Base-by-base conservation (phyloP, 2,329 filamentous ascomycete species). In the Lecanosticta acicola region DNA sequence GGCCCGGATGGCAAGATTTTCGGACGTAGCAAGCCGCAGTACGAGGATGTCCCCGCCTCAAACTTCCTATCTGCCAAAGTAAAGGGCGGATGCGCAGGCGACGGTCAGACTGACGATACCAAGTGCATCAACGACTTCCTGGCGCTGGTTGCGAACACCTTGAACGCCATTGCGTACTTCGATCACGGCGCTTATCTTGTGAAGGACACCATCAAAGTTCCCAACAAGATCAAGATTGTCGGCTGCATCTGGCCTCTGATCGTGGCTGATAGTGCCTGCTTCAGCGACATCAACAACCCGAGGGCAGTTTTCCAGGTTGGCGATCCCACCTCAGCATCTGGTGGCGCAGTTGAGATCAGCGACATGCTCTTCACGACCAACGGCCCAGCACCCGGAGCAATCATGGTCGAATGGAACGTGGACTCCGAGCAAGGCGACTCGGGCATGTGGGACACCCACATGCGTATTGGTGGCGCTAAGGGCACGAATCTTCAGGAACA, bases 401-500 rank as follows among this genome's bases (percentile, higher is more conserved):
- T 95, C 61, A 78, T 96, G 63, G 81, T 96, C 71, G 79, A 96
- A 66, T 96, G 88, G 85, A 96, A 96, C 69, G 73, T 95, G 34
- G 80, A 80, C 35, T 83, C 81, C 29, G 65, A 76, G 3, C 56
- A 74, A 68, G 88, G 87, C 38, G 78, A 81, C 1, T 83, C 82
- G 16, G 91, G 81, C 51, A 82, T 96, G 69, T 98, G 90, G 87
- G 93, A 98, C 61, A 83, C 90, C n/a, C 93, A 98, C 73, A 84
- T 93, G 71, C 87, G 93, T 62, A 80, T 98, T 58, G 91, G 89
- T 59, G 93, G 93, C 35, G 83, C 84, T 44, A 83, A 85, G 3
- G 91, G 91, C 49, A 94, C 90, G 20, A 70, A 86, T 54, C 78
- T 97, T n/a, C 52, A 51, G 13, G 87, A 94, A 68, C 49, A 43